These are phyloP conservation scores for Hymenotorrendiella dingleyae DNA, from an alignment of 2,329 filamentous ascomycete genomes.

Conservation along the genomic window DNA sequence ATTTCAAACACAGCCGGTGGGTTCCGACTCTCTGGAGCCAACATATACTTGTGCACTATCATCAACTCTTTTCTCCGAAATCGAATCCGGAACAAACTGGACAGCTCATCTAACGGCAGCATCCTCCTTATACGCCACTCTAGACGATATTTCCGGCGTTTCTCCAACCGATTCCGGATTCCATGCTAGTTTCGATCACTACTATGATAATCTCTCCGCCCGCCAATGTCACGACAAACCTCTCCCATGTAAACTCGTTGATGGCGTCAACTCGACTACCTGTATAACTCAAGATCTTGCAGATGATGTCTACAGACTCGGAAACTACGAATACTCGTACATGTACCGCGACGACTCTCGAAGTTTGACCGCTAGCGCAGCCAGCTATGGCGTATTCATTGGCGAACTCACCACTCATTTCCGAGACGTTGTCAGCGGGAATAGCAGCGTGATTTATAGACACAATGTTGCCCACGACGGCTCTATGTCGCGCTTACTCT, in stretches of 20 bases:
- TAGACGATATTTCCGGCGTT: constrained; percentile 67
- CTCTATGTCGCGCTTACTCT: constrained; percentile 59
- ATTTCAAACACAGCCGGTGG: constrained; percentile 35
- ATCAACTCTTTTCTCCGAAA: constrained; percentile 35
- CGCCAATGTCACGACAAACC: constrained; percentile 70
- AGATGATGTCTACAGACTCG: constrained; percentile 67
- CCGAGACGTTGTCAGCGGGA: constrained; percentile 42
- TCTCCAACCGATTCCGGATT: constrained; percentile 50
- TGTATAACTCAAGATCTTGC: constrained; percentile 61
- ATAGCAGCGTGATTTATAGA: constrained; percentile 47
- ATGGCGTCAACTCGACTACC: constrained; percentile 38
- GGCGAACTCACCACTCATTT: constrained; percentile 66
- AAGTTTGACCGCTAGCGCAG: constrained; percentile 56
- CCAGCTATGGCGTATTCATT: constrained; percentile 65
- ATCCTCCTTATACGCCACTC: constrained; percentile 45
- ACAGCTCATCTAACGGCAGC: constrained; percentile 55
- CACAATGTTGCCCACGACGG: constrained; percentile 83
- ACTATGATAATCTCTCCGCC: constrained; percentile 78
- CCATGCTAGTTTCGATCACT: constrained; percentile 71
- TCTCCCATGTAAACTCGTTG: constrained; percentile 58
- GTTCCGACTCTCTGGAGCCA: constrained; percentile 69
- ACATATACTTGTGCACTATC: constrained; percentile 59
- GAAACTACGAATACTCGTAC: constrained; percentile 75
- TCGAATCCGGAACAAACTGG: constrained; percentile 51
- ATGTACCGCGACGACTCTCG: constrained; percentile 63